Base-by-base conservation (phyloP, 768 basidiomycete genomes). In the Candolleomyces eurysporus region DNA sequence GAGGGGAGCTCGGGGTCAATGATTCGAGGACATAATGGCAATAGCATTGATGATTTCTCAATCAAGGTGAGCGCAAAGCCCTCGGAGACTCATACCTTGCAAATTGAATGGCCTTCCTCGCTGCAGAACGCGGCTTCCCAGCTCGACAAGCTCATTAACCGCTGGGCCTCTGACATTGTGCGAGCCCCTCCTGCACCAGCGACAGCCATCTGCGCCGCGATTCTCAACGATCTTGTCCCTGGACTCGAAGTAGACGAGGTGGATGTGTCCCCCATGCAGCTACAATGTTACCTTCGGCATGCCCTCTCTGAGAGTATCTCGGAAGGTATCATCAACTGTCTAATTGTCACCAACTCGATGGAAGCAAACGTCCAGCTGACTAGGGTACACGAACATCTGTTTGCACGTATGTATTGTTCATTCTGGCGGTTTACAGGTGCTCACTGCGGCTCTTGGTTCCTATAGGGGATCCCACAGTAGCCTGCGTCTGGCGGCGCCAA, bases 321-420 rank as follows among this genome's bases (percentile, higher is more conserved):
- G 19, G 84, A 90, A 64, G 92, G 91, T 48, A 81, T 94, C 74
- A 80, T 95, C 69, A 95, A 95, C 70, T 90, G 89, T 65, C 81
- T 94, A 59, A 86, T 94, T 67, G 89, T 94, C 61, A 94, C 93
- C 50, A 92, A 92, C 69, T 92, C 90, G 8, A 81, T 80, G 49
- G 93, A 95, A 57, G 88, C 93, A 30, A 95, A 95, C 67, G 72
- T 89, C 62, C 91, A 94, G 71, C 78, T 95, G 52, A 89, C 92
- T 22, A 83, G 91, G 5, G 91, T 95, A 59, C 93, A 95, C 71
- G 93, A 94, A 71, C 90, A 94, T 66, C 83, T 95, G 57, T 94
- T 95, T 66, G 80, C 87, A 26, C 84, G 93, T 92, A 68, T 70
- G 91, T 79, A 36, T 36, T 40, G 43, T 11, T 50, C 26, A 59